These are phyloP conservation scores for Ramaria sp. DNA, from an alignment of 768 basidiomycete genomes.

Conservation along the genomic window DNA sequence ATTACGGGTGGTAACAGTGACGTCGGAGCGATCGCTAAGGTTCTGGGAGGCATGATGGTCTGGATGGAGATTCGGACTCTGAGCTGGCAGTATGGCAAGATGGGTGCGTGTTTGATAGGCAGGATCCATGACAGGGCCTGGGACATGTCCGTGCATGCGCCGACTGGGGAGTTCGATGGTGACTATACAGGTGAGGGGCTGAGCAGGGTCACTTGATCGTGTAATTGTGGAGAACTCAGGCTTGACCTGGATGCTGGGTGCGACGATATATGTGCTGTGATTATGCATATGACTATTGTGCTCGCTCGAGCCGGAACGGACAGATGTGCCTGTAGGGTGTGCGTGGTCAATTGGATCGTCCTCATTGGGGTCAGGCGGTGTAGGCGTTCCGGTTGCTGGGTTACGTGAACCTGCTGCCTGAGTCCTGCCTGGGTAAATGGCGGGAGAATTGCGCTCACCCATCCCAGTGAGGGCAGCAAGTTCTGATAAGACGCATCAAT, in stretches of 20 bases:
- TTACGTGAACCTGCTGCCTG: slow-evolving; percentile 36
- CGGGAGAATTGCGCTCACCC: slow-evolving; percentile 45
- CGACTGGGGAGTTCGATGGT: slow-evolving; percentile 85
- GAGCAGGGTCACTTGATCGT: slow-evolving; percentile 52
- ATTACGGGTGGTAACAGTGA: slow-evolving; percentile 9
- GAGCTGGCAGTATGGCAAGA: slow-evolving; percentile 17
- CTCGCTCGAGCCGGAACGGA: slow-evolving; percentile 29
- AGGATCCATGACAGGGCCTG: slow-evolving; percentile 28
- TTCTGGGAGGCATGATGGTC: not conserved
- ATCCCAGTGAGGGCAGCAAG: slow-evolving; percentile 90
- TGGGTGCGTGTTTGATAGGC: not conserved
- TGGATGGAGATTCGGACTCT: not conserved
- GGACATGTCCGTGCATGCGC: slow-evolving; percentile 36
- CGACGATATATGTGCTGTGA: slow-evolving; percentile 52
- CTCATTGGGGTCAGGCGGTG: slow-evolving; percentile 58
- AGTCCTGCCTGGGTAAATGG: slow-evolving; percentile 64
- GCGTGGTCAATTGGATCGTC: slow-evolving; percentile 76
- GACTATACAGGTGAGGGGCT: slow-evolving; percentile 89
- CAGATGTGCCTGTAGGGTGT: slow-evolving; percentile 34
- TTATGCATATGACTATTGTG: slow-evolving; percentile 24
- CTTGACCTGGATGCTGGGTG: slow-evolving; percentile 88
- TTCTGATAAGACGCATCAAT: slow-evolving; percentile 39
- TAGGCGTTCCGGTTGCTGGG: slow-evolving; percentile 22
- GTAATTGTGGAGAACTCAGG: slow-evolving; percentile 83
- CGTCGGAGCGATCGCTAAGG: not conserved